Percentiles rank a stretch among this genome's conserved stretches.
These are phyloP conservation scores for Amesomyces nigricolor DNA, from an alignment of 2,329 filamentous ascomycete species.

Conservation along the genomic window DNA sequence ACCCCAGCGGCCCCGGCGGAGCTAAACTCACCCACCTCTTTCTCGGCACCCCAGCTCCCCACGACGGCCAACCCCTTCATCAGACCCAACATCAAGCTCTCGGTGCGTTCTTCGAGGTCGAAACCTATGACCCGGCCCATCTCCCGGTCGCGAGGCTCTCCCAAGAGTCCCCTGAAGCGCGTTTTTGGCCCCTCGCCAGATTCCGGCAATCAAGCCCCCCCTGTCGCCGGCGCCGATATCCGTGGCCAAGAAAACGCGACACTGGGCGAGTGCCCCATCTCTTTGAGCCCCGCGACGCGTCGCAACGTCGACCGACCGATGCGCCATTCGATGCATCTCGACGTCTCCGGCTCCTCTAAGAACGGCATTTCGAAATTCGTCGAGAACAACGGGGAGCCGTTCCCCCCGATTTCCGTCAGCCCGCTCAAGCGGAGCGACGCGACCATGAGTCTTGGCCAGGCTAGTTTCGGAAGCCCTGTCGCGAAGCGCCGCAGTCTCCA, in stretches of 20 bases:
- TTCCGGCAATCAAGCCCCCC: conserved; percentile 60
- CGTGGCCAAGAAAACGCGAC: conserved; percentile 41
- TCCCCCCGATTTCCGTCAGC: conserved; percentile 60
- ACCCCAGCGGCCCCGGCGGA: conserved; percentile 18
- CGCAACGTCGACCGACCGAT: conserved; percentile 44
- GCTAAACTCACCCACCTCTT: conserved; percentile 30
- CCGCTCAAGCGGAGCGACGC: conserved; percentile 89
- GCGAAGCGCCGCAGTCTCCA: conserved; percentile 88
- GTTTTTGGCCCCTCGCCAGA: conserved; percentile 66
- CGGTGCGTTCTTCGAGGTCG: conserved; percentile 57
- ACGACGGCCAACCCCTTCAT: conserved; percentile 54
- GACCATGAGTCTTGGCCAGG: conserved; percentile 78
- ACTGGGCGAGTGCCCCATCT: conserved; percentile 26
- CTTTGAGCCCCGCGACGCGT: conserved; percentile 39
- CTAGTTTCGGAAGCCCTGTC: conserved; percentile 74
- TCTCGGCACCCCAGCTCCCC: conserved; percentile 38
- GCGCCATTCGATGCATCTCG: conserved; percentile 53
- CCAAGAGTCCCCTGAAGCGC: conserved; percentile 76
- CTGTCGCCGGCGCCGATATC: conserved; percentile 39
- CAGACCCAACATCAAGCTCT: conserved; percentile 61
- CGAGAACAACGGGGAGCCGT: conserved; percentile 41
- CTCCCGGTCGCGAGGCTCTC: conserved; percentile 62
- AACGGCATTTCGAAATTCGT: conserved; percentile 46
- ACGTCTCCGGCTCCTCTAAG: conserved; percentile 49
- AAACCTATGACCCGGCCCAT: conserved; percentile 51